phyloP scores from a whole-genome alignment of 805 yeast species.

The Lachancea nothofagi region DNA sequence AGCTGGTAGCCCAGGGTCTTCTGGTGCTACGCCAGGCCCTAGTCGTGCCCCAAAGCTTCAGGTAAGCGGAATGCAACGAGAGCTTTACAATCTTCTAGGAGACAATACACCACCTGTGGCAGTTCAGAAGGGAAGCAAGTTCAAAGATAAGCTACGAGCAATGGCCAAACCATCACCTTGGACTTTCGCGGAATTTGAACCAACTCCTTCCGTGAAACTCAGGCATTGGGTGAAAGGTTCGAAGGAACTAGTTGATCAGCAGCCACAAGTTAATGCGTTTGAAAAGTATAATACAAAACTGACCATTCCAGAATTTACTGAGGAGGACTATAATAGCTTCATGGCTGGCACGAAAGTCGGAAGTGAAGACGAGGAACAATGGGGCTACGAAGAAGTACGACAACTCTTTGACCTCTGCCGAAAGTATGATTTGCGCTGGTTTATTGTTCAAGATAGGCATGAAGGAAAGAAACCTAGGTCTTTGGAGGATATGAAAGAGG shows the following conservation, averaged over 20 bases:
- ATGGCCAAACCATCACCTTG: constrained; percentile 73
- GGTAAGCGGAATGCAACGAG: constrained; percentile 78
- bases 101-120: constrained; percentile 83
- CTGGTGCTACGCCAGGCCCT: constrained; percentile 12
- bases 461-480: constrained; percentile 37
- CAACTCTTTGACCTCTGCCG: constrained; percentile 70
- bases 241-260: constrained; percentile 36
- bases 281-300: constrained; percentile 67
- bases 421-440: constrained; percentile 51
- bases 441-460: constrained; percentile 59
- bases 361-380: constrained; percentile 24
- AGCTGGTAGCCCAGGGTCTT: constrained; percentile 18
- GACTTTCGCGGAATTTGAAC: constrained; percentile 61
- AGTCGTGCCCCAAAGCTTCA: constrained; percentile 21
- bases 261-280: constrained; percentile 46
- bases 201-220: constrained; percentile 51
- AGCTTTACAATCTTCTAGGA: constrained; percentile 80
- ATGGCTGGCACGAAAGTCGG: constrained; percentile 36
- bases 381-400: constrained; percentile 75
- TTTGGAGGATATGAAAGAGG: constrained; percentile 76
- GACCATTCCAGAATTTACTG: constrained; percentile 62
- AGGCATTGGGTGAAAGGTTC: constrained; percentile 87
- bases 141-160: constrained; percentile 59
- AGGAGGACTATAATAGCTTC: constrained; percentile 53
- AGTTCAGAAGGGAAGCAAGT: constrained; percentile 46